These are phyloP conservation scores for Tulasnella sp. DNA, from an alignment of 768 basidiomycete genomes.

Conservation along the genomic window DNA sequence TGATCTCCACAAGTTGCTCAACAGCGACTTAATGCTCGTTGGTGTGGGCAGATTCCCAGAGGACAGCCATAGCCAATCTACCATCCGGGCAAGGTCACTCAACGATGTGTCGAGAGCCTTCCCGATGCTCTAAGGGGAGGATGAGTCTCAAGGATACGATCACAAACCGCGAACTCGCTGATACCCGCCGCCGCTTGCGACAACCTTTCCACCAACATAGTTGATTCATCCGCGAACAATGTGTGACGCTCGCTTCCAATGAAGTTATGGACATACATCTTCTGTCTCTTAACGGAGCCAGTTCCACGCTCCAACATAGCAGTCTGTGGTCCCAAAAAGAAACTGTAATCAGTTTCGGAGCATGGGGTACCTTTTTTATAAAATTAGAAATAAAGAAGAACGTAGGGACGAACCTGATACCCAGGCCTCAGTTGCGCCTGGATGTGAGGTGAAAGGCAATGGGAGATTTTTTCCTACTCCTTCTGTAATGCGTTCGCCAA, in stretches of 20 bases:
- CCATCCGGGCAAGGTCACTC: slow-evolving; percentile 43
- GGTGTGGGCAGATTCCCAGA: slow-evolving; percentile 40
- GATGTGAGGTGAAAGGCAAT: slow-evolving; percentile 46
- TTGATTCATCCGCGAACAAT: slow-evolving; percentile 43
- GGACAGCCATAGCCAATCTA: slow-evolving; percentile 46
- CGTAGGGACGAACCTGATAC: slow-evolving; percentile 25
- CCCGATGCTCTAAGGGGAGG: slow-evolving; percentile 31
- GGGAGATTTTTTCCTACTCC: slow-evolving; percentile 50
- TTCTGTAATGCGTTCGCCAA: slow-evolving; percentile 40
- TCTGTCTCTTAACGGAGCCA: slow-evolving; percentile 51
- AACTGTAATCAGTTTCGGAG: background rate
- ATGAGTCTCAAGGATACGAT: background rate
- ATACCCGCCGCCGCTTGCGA: slow-evolving; percentile 33
- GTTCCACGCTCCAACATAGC: slow-evolving; percentile 45
- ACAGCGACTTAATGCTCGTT: slow-evolving; percentile 27
- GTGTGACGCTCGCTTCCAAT: slow-evolving; percentile 35
- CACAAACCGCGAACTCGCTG: background rate
- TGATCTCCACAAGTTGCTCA: slow-evolving; percentile 30
- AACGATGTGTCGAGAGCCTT: slow-evolving; percentile 37
- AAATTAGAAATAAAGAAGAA: no score
- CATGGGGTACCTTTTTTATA: background rate
- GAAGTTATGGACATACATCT: slow-evolving; percentile 41
- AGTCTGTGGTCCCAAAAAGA: slow-evolving; percentile 21
- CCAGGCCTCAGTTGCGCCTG: slow-evolving; percentile 40
- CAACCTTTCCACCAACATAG: slow-evolving; percentile 39